Evolutionary conservation across 2,329 filamentous ascomycete species (phyloP).

Genomic region (Gnomoniopsis smithogilvyi): DNA sequence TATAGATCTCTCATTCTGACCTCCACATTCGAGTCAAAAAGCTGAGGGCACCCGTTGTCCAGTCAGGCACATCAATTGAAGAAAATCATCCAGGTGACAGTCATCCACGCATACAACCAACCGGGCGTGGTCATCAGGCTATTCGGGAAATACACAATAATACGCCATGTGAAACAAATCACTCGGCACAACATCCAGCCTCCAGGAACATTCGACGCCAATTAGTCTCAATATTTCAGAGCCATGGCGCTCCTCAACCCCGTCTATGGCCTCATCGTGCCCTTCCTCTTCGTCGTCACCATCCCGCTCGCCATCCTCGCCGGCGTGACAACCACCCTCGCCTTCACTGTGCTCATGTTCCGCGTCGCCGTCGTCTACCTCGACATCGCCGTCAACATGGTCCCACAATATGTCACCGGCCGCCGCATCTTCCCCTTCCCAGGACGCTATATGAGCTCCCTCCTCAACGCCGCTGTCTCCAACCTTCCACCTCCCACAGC

Average conservation of each 20-base stretch:
- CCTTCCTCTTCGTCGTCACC: slow-evolving; percentile 60
- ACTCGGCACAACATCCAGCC: neutral
- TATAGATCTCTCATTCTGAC: neutral
- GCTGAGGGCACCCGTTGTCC: too few relatives aligned
- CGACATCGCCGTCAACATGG: slow-evolving; percentile 56
- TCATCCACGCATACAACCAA: too few relatives aligned
- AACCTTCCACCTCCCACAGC: slow-evolving; percentile 18
- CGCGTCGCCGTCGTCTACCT: slow-evolving; percentile 61
- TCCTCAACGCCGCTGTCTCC: slow-evolving; percentile 21
- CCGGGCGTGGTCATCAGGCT: too few relatives aligned
- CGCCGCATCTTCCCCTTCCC: slow-evolving; percentile 28
- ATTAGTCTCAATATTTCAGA: neutral
- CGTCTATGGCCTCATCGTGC: slow-evolving; percentile 54
- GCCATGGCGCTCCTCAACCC: slow-evolving; percentile 53
- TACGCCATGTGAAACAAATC: slow-evolving; percentile 24
- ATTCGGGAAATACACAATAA: neutral
- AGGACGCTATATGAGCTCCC: slow-evolving; percentile 1
- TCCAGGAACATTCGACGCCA: neutral
- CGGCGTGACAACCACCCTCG: slow-evolving; percentile 59
- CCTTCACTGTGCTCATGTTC: slow-evolving; percentile 58
- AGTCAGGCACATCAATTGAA: too few relatives aligned
- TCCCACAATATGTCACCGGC: slow-evolving; percentile 52
- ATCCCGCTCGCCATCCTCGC: slow-evolving; percentile 62
- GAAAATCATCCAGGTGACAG: too few relatives aligned
- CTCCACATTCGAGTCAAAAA: too few relatives aligned